A percentile compares a stretch with the other conserved stretches of the same genome.
phyloP scores from a whole-genome alignment of 2,329 filamentous ascomycete genomes.

The Ophiostoma pallidulum region DNA sequence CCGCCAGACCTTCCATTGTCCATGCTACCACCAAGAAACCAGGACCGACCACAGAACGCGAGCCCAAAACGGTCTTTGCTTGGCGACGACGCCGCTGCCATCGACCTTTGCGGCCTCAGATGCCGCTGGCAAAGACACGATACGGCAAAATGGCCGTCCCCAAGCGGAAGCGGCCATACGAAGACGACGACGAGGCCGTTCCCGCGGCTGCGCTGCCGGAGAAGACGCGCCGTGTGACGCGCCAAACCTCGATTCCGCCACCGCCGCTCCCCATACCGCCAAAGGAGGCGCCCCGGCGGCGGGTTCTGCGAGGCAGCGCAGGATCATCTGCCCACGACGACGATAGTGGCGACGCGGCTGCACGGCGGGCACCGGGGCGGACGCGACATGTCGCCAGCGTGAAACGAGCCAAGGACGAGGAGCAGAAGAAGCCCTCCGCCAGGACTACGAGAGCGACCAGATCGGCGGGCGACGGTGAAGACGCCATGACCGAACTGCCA shows the following conservation, averaged over 20 bases:
- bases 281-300: constrained; percentile 22
- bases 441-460: not conserved
- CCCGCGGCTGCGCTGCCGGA: not conserved
- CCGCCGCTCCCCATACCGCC: constrained; percentile 26
- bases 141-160: constrained; percentile 19
- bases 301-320: constrained; percentile 16
- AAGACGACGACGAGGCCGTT: constrained; percentile 8
- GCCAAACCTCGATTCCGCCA: constrained; percentile 26
- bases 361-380: not conserved
- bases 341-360: not conserved
- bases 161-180: constrained; percentile 25
- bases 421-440: no score
- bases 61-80: no score
- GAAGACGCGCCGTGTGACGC: constrained; percentile 26
- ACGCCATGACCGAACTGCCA: not conserved
- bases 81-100: not conserved
- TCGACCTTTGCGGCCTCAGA: no score
- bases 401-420: not conserved
- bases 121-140: not conserved
- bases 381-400: not conserved
- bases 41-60: not conserved
- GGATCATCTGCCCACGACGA: not conserved
- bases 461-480: no score
- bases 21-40: no score
- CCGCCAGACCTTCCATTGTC: no score